Evolutionary conservation across 2,329 filamentous ascomycete genomes (phyloP).

Genomic region (Colletotrichum higginsianum): DNA sequence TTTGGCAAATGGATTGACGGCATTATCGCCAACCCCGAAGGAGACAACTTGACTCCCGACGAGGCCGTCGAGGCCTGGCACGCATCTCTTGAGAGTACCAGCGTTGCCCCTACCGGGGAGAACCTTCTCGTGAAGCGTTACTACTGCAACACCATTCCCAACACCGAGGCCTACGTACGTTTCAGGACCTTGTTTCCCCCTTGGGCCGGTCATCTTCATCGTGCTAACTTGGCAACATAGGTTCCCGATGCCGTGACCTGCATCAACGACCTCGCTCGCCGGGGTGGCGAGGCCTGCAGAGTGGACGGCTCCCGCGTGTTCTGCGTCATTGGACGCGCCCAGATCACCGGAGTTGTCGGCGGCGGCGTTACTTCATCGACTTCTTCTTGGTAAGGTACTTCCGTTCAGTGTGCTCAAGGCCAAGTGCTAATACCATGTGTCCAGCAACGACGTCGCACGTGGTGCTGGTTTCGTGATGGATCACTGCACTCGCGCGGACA

Average conservation of each 20-base stretch:
- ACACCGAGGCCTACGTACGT: conserved; percentile 26
- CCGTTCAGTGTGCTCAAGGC: neutral
- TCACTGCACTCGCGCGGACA: conserved; percentile 36
- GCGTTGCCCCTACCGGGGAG: neutral
- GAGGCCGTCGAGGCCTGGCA: conserved; percentile 31
- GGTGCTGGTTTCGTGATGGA: conserved; percentile 37
- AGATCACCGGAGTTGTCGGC: conserved; percentile 14
- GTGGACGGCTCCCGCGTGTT: neutral
- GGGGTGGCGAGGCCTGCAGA: conserved; percentile 4
- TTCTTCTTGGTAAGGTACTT: conserved; percentile 27
- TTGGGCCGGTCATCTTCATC: too few species aligned
- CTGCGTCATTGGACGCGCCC: conserved; percentile 20
- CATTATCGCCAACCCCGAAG: conserved; percentile 40
- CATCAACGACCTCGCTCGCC: conserved; percentile 37
- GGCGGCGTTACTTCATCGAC: neutral
- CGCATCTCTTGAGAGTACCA: conserved; percentile 9
- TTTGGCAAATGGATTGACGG: conserved; percentile 37
- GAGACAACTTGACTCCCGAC: conserved; percentile 30
- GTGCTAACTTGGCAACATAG: neutral
- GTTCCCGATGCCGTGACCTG: conserved; percentile 35
- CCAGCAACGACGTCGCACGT: conserved; percentile 38
- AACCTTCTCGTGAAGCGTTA: conserved; percentile 22
- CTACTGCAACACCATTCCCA: conserved; percentile 19
- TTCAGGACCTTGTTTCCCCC: too few species aligned
- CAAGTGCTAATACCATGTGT: neutral